Percentiles rank a stretch among this genome's conserved stretches.
phyloP scores from a whole-genome alignment of 768 basidiomycete genomes.

The Amanita molliuscula region DNA sequence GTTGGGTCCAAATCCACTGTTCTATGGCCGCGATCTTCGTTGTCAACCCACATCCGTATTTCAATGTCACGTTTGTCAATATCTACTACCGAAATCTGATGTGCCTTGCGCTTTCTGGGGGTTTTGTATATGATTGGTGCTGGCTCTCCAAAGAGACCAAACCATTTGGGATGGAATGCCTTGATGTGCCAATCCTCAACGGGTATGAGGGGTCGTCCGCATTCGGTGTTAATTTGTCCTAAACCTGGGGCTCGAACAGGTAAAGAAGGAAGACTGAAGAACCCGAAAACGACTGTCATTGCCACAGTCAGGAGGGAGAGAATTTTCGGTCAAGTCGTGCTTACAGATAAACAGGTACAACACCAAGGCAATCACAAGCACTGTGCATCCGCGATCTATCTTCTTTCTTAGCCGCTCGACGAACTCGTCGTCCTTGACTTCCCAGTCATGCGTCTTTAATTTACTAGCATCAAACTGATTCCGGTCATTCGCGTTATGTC shows the following conservation, averaged over 20 bases:
- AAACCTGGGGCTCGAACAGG: not conserved
- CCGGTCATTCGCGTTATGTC: not conserved
- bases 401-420: not conserved
- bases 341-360: not conserved
- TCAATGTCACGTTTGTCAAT: conserved; percentile 5
- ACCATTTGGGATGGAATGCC: conserved; percentile 1
- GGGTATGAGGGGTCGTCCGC: not conserved
- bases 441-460: not conserved
- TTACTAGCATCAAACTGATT: not conserved
- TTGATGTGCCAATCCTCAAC: not conserved
- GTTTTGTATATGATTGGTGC: not conserved
- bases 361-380: not conserved
- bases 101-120: not conserved
- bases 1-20: not conserved
- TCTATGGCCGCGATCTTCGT: conserved; percentile 1
- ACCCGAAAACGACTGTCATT: not conserved
- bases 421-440: not conserved
- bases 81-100: conserved; percentile 3
- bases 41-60: conserved; percentile 4
- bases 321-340: not conserved
- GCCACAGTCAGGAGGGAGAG: not conserved
- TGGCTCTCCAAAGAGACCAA: conserved; percentile 1
- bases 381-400: not conserved
- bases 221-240: not conserved
- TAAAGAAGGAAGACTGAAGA: not conserved